Conservation (phyloP, 352 stramenopile genomes). For the Globisporangium emineosum region DNA sequence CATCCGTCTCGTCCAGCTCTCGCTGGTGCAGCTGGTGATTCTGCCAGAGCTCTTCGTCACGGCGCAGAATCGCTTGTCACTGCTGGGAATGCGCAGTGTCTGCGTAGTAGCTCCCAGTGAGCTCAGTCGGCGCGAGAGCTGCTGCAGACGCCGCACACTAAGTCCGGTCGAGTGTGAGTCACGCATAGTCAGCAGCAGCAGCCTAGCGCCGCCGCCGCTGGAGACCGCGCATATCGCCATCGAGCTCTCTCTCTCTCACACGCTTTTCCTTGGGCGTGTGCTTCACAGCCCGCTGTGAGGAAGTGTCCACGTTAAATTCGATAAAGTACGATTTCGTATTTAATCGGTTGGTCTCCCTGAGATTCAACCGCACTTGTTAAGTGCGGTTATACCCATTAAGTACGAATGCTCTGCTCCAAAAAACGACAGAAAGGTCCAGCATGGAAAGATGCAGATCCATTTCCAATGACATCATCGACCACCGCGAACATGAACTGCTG, state of each 20-base stretch:
- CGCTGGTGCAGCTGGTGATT: conserved; percentile 1
- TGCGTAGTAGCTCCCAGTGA: neutral
- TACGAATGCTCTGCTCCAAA: neutral
- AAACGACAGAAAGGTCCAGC: neutral
- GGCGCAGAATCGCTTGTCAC: neutral
- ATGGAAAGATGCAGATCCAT: neutral
- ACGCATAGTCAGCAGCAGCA: conserved; percentile 10
- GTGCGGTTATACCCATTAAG: neutral
- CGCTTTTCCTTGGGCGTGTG: neutral
- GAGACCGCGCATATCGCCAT: conserved; percentile 7
- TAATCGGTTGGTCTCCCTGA: neutral
- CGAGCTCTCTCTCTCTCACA: neutral
- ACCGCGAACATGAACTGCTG: neutral
- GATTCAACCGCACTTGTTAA: neutral
- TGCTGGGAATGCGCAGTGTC: neutral
- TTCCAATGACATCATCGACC: neutral
- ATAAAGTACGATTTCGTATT: neutral
- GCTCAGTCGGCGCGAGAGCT: conserved; percentile 1
- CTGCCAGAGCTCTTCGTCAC: conserved; percentile 5
- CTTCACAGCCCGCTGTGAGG: neutral
- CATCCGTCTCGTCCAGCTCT: conserved; percentile 15
- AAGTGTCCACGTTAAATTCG: neutral
- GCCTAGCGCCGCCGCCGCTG: neutral
- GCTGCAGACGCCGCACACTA: neutral
- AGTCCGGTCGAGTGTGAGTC: neutral